Evolutionary conservation across 2,329 filamentous ascomycete species (phyloP), one percentile per base, ranked within the genome.

Genomic region (Penicillium paneum): DNA sequence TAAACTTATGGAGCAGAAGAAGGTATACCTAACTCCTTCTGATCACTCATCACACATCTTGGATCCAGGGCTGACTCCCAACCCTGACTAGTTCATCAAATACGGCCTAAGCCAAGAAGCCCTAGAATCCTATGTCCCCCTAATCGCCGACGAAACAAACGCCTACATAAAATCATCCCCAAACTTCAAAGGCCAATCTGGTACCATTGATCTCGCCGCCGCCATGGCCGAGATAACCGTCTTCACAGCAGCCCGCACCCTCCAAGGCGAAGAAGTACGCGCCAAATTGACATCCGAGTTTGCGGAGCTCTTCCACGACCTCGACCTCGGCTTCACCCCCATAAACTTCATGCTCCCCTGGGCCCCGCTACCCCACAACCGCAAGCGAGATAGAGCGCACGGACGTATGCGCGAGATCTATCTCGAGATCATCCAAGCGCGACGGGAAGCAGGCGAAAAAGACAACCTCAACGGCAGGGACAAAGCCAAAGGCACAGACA

Each of bases 1-100:
- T 52, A 96, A 95, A 78, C 82, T 96, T 68, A 95, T 96, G 90
- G 91, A 96, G 78, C 91, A 96, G 80, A 96, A 96, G 80, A 94
- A 94, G 83, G 87, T 90, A 50, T 21, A 36, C 1, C n/a, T 21
- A 36, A 1, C n/a, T n/a, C 10, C 29, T 28, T 40, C 31, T 8
- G 1, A 13, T 12, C 3, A n/a, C 4, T 8, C 21, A 4, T 10
- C 3, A 13, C 5, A 8, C 7, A 13, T 26, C 3, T 10, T 0
- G 2, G n/a, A 31, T 13, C 36, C 24, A 15, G 13, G 28, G 10
- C 40, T 57, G 35, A 57, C 5, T 15, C 3, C 19, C 3, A 24
- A 6, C 17, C 21, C 13, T 11, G 42, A 17, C 29, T 11, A 72
- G 68, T 86, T 87, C 63, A 79, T 87, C 76, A 86, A 87, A 65